Evolutionary conservation across 306 rosid genomes (phyloP).

Genomic region (Medicago arabica): DNA sequence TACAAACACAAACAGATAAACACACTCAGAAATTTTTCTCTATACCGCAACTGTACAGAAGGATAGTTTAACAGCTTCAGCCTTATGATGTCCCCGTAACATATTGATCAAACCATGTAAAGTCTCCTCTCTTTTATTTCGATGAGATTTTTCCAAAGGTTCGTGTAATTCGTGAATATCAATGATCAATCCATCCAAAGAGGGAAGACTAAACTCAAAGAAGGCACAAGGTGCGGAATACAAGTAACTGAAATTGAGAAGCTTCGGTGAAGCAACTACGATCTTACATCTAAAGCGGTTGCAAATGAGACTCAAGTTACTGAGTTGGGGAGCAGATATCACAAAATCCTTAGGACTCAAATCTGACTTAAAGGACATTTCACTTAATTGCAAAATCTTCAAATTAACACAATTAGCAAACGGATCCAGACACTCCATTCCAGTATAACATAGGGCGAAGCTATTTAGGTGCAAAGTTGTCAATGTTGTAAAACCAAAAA

Average conservation of each 20-base stretch:
- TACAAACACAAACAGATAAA: background rate
- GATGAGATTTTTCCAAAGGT: slow-evolving; percentile 31
- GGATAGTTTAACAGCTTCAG: slow-evolving; percentile 45
- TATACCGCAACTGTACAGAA: slow-evolving; percentile 15
- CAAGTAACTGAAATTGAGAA: slow-evolving; percentile 50
- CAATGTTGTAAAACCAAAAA: slow-evolving; percentile 49
- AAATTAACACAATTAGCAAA: slow-evolving; percentile 50
- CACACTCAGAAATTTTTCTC: background rate
- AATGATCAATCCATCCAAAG: slow-evolving; percentile 45
- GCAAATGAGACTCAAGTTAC: slow-evolving; percentile 44
- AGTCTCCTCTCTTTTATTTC: slow-evolving; percentile 27
- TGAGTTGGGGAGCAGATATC: slow-evolving; percentile 53
- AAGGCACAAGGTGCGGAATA: slow-evolving; percentile 43
- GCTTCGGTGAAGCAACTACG: slow-evolving; percentile 49
- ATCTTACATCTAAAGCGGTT: slow-evolving; percentile 53
- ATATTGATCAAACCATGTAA: slow-evolving; percentile 52
- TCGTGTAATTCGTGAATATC: slow-evolving; percentile 47
- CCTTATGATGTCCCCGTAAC: slow-evolving; percentile 40
- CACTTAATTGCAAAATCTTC: slow-evolving; percentile 50
- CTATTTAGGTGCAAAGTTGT: slow-evolving; percentile 51
- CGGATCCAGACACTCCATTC: slow-evolving; percentile 39
- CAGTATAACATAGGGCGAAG: slow-evolving; percentile 44
- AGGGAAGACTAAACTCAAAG: slow-evolving; percentile 48
- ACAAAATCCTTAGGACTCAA: slow-evolving; percentile 47
- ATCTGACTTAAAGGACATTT: slow-evolving; percentile 52